These are phyloP conservation scores for Amylostereum areolatum DNA, from an alignment of 1,284 basidiomycete genomes.

Conservation along the genomic window DNA sequence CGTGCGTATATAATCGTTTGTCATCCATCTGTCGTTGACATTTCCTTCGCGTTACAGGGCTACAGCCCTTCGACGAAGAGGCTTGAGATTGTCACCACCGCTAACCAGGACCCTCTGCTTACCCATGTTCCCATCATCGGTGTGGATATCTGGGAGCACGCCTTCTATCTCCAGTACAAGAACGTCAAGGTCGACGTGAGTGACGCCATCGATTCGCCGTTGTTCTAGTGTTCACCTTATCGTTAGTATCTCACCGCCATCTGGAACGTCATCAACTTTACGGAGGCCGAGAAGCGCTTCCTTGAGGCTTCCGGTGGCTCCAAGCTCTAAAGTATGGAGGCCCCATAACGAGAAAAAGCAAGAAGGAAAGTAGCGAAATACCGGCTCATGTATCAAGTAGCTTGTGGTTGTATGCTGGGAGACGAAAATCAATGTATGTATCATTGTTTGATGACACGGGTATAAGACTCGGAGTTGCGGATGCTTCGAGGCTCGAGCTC, in stretches of 20 bases:
- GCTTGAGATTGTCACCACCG: conserved; percentile 73
- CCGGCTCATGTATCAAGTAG: neutral
- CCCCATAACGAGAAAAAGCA: conserved; percentile 1
- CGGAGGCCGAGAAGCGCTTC: conserved; percentile 70
- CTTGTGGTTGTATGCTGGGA: too few relatives aligned
- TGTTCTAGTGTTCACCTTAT: conserved; percentile 1
- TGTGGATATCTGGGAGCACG: conserved; percentile 86
- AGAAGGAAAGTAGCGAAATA: neutral
- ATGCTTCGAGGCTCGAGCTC: too few relatives aligned
- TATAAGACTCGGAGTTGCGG: too few relatives aligned
- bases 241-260: conserved; percentile 70
- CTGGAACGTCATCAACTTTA: conserved; percentile 80
- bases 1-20: conserved; percentile 35
- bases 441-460: too few relatives aligned
- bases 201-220: conserved; percentile 13
- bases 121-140: conserved; percentile 76
- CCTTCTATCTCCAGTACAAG: conserved; percentile 75
- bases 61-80: conserved; percentile 54
- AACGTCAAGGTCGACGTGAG: conserved; percentile 69
- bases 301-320: conserved; percentile 33
- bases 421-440: too few relatives aligned
- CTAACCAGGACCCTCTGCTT: conserved; percentile 89
- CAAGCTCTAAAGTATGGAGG: conserved; percentile 13
- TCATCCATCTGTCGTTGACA: neutral
- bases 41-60: conserved; percentile 37